Base-by-base conservation (phyloP, 2,329 filamentous ascomycete species). In the Cordyceps farinosa region DNA sequence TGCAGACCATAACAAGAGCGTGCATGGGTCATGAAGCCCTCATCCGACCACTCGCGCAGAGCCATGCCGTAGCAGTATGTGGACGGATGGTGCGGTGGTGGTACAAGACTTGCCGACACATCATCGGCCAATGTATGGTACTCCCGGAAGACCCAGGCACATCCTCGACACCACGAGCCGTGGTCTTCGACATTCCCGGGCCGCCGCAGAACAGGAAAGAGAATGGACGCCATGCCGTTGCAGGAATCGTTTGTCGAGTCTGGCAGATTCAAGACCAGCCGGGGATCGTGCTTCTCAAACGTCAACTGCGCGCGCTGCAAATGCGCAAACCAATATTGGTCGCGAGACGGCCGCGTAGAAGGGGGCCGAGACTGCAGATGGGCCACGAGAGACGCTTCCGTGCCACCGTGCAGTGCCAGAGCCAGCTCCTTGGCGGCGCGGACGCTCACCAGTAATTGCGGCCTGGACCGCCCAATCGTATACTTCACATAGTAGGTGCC, bases 351-450 rank as follows among this genome's bases (percentile, higher is more conserved):
- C 3, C 15, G 34, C 27, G 15, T 4, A 27, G 22, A 22, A 22
- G 15, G 27, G 11, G 30, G 22, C 30, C 40, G 36, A 17, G 54
- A 47, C 15, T 15, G 30, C 1, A 61, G 36, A 38, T 53, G 32
- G n/a, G 47, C 38, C 2, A 34, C n/a, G 10, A 61, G 47, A 13
- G 48, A 29, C 17, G 57, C 57, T 36, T 61, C 36, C 0, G 69
- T 71, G 13, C 69, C 69, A 10, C 69, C 69, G 47, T 74, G 69
- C 22, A 71, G 60, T 11, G 66, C 55, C 32, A 73, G 61, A 4
- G 67, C 70, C 22, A 74, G 66, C 15, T 69, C 40, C 61, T 72
- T 73, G 22, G 65, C 69, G 34, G 73, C 69, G 59, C 69, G 71
- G 15, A 71, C 67, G 64, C 70, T 72, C 32, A 73, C 70, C 22